phyloP scores from a whole-genome alignment of 192 early-diverging fungal species.

The Backusella westeae region DNA sequence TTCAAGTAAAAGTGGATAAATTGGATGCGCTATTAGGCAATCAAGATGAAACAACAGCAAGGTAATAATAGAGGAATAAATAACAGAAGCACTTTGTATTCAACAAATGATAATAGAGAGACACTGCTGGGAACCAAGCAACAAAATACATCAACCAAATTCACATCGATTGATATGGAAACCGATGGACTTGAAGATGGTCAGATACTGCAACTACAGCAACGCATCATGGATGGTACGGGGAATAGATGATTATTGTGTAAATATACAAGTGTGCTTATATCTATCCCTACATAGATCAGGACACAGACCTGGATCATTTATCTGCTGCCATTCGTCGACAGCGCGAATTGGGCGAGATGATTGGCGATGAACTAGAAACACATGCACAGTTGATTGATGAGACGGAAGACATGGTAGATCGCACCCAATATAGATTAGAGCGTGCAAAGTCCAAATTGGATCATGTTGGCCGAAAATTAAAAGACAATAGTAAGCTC shows the following conservation, averaged over 20 bases:
- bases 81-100: background rate
- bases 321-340: conserved; percentile 58
- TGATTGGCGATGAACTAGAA: conserved; percentile 75
- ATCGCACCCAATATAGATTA: conserved; percentile 48
- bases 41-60: conserved; percentile 41
- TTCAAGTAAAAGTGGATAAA: conserved; percentile 62
- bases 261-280: background rate
- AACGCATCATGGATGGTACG: conserved; percentile 62
- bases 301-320: conserved; percentile 73
- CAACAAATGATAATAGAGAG: background rate
- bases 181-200: conserved; percentile 41
- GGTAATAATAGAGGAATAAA: conserved; percentile 33
- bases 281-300: conserved; percentile 44
- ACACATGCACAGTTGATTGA: conserved; percentile 68
- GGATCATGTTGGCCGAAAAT: conserved; percentile 46
- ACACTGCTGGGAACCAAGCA: background rate
- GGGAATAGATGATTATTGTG: too few species aligned
- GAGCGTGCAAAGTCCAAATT: conserved; percentile 48
- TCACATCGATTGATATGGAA: conserved; percentile 32
- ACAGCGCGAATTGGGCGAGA: conserved; percentile 66
- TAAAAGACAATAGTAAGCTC: conserved; percentile 53
- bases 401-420: conserved; percentile 67
- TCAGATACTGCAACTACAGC: conserved; percentile 60
- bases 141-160: background rate
- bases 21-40: conserved; percentile 48